Base-by-base conservation (phyloP, 139 green algal genomes). In the Monoraphidium neglectum region DNA sequence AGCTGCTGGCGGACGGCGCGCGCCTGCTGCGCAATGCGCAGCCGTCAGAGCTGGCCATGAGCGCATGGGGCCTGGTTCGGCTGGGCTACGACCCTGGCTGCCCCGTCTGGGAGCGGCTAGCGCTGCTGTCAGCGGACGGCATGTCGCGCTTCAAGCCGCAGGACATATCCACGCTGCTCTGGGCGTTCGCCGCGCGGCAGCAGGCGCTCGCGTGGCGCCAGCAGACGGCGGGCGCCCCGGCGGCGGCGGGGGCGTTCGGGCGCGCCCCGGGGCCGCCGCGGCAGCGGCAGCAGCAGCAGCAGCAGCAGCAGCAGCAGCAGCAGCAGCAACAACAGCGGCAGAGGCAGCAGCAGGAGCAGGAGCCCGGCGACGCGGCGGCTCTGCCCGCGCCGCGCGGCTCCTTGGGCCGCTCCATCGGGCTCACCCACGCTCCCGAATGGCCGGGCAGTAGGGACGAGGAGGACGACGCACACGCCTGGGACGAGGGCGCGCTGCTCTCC, bases 1-100 rank as follows among this genome's bases (percentile, higher is more conserved):
- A 77, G 54, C 56, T 81, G 59, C 57, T 71, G 40, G 60, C 56
- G 0, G 15, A 47, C 8, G 59, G n/a, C 13, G 59, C 46, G 13
- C 21, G 28, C 18, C 54, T 72, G 47, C 72, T 87, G 38, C 4
- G 4, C 1, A 12, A n/a, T 1, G 77, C 87, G 32, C 72, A 53
- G 47, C 79, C 70, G 0, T 87, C 91, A 66, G 83, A 92, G 73
- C 59, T 94, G 4, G 79, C 84, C n/a, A 86, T 80, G 51, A 72
- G 87, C 10, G 86, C 81, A 3, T 71, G 79, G 57, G 79, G 68
- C 0, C 80, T 87, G n/a, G 76, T 76, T 2, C 82, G 80, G 59
- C 62, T 90, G 49, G 54, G 62, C 24, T 71, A 68, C 46, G 63
- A 72, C 13, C 49, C 63, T 10, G 30, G 26, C 38, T 59, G 63